Evolutionary conservation across 2,329 filamentous ascomycete genomes (phyloP).

Genomic region (Alternaria ethzedia): DNA sequence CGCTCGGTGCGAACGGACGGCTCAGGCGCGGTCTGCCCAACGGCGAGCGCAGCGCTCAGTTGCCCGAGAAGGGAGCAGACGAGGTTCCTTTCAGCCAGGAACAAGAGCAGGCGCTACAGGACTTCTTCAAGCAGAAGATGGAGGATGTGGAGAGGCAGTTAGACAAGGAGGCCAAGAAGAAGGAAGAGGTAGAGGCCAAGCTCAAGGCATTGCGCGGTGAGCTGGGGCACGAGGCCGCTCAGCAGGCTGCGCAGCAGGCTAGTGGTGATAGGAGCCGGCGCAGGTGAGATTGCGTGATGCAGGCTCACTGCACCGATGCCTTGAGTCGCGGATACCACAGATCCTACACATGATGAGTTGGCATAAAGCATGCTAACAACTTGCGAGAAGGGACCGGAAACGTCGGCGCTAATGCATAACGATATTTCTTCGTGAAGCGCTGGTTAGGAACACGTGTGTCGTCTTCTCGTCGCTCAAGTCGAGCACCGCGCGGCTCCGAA

Average conservation of each 20-base stretch:
- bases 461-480: not conserved
- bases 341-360: not conserved
- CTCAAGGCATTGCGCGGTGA: conserved; percentile 40
- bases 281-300: conserved; percentile 28
- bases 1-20: conserved; percentile 39
- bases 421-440: not conserved
- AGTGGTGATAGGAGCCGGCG: conserved; percentile 46
- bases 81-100: conserved; percentile 45
- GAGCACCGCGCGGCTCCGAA: not conserved
- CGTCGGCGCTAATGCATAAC: not conserved
- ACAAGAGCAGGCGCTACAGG: conserved; percentile 42
- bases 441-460: not conserved
- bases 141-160: conserved; percentile 42
- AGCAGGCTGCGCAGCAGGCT: conserved; percentile 47
- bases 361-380: not conserved
- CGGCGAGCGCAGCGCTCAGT: conserved; percentile 45
- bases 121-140: conserved; percentile 39
- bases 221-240: conserved; percentile 45
- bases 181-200: conserved; percentile 40
- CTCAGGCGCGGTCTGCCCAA: conserved; percentile 44
- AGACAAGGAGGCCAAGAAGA: conserved; percentile 39
- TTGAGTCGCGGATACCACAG: not conserved
- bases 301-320: not conserved
- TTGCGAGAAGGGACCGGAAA: not conserved
- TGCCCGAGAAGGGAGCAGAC: conserved; percentile 44